Evolutionary conservation across 768 basidiomycete genomes (phyloP).

Genomic region (Scleroderma citrinum): DNA sequence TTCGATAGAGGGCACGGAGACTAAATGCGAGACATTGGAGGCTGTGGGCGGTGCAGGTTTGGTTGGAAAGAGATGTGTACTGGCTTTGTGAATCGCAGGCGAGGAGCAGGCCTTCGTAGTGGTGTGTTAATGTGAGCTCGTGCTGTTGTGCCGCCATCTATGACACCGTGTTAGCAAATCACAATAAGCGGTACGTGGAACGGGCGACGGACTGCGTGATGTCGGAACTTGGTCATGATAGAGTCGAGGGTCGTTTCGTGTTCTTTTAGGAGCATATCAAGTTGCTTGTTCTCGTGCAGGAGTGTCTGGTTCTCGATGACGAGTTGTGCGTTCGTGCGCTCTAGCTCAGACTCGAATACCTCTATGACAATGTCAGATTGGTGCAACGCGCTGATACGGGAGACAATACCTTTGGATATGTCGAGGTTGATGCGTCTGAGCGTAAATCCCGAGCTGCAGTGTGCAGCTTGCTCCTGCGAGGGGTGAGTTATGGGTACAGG

Average conservation of each 20-base stretch:
- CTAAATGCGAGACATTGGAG: slow-evolving; percentile 66
- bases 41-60: slow-evolving; percentile 56
- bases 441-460: slow-evolving; percentile 67
- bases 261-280: slow-evolving; percentile 83
- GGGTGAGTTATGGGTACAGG: neutral
- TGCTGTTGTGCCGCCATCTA: slow-evolving; percentile 92
- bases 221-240: slow-evolving; percentile 94
- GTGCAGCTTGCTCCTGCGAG: slow-evolving; percentile 64
- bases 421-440: slow-evolving; percentile 84
- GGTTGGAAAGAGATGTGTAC: slow-evolving; percentile 50
- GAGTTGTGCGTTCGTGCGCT: slow-evolving; percentile 82
- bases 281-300: slow-evolving; percentile 92
- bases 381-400: slow-evolving; percentile 2
- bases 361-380: slow-evolving; percentile 43
- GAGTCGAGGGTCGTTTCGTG: slow-evolving; percentile 93
- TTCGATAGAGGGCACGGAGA: slow-evolving; percentile 66
- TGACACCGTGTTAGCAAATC: slow-evolving; percentile 1
- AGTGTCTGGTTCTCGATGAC: slow-evolving; percentile 92
- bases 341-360: slow-evolving; percentile 86
- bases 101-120: slow-evolving; percentile 81
- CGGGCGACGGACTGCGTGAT: slow-evolving; percentile 65
- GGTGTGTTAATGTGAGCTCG: slow-evolving; percentile 77
- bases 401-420: slow-evolving; percentile 67
- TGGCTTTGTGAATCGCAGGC: slow-evolving; percentile 54
- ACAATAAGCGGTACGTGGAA: neutral